A percentile compares a stretch with the other conserved stretches of the same genome.
These are phyloP conservation scores for Sporothrix protearum DNA, from an alignment of 2,329 filamentous ascomycete species.

Conservation along the genomic window DNA sequence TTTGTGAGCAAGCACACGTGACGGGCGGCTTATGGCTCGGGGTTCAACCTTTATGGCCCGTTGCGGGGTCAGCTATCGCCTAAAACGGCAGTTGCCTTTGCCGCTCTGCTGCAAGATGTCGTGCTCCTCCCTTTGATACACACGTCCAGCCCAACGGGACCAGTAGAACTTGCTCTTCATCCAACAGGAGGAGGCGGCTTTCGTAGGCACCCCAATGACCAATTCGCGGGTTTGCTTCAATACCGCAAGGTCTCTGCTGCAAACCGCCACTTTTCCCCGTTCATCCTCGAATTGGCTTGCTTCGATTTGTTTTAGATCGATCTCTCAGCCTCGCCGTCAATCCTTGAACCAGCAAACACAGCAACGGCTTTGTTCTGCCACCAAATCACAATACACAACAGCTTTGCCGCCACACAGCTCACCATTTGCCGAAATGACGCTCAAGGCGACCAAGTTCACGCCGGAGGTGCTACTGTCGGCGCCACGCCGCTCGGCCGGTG, in stretches of 20 bases:
- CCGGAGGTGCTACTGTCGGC: conserved; percentile 74
- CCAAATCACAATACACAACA: not conserved
- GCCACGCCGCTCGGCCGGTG: conserved; percentile 65
- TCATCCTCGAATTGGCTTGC: not conserved
- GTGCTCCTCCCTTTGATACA: conserved; percentile 2
- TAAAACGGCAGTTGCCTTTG: not conserved
- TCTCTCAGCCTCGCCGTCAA: not conserved
- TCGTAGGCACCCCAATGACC: not conserved
- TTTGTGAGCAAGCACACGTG: not conserved
- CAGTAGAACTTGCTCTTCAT: not conserved
- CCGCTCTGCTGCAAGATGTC: not conserved
- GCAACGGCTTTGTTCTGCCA: not conserved
- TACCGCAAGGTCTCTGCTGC: not conserved
- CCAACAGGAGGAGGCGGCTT: not conserved
- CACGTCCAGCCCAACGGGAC: not conserved
- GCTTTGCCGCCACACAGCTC: not conserved
- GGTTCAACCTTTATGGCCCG: not conserved
- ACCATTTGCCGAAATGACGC: conserved; percentile 58
- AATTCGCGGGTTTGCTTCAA: not conserved
- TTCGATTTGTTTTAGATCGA: not conserved
- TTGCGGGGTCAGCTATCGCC: not conserved
- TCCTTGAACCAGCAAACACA: not conserved
- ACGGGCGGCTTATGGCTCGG: not conserved
- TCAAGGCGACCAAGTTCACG: conserved; percentile 67
- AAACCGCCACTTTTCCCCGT: not conserved